Evolutionary conservation across 2,329 filamentous ascomycete species (phyloP).

Genomic region (Xylaria sp.): DNA sequence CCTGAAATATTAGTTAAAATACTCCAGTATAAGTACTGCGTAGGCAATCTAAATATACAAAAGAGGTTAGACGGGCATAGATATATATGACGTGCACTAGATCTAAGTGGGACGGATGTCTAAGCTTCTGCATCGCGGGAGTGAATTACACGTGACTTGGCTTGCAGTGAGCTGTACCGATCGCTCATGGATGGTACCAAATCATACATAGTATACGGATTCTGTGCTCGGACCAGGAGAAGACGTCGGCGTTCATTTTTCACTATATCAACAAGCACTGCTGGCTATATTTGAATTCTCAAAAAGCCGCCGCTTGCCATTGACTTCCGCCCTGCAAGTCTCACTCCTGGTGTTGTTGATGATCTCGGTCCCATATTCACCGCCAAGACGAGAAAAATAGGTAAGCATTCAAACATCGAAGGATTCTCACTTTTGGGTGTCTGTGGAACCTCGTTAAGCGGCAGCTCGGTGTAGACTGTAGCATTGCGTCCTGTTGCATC

Average conservation of each 20-base stretch:
- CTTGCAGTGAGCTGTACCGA: conserved; percentile 7
- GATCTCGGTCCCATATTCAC: conserved; percentile 11
- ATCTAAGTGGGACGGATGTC: not conserved
- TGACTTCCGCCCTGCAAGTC: conserved; percentile 1
- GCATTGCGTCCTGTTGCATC: conserved; percentile 29
- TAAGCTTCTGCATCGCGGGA: not conserved
- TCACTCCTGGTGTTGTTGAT: not conserved
- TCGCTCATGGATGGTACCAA: conserved; percentile 2
- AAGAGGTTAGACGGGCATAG: conserved; percentile 15
- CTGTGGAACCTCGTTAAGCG: conserved; percentile 25
- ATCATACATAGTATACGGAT: not conserved
- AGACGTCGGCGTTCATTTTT: conserved; percentile 5
- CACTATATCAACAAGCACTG: conserved; percentile 11
- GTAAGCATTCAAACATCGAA: conserved; percentile 18
- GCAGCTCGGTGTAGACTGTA: conserved; percentile 26
- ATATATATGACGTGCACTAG: not conserved
- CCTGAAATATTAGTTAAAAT: not conserved
- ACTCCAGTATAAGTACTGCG: too few relatives aligned
- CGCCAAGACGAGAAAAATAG: conserved; percentile 27
- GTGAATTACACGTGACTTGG: conserved; percentile 28
- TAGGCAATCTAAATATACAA: not conserved
- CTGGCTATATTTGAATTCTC: conserved; percentile 4
- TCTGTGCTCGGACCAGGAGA: not conserved
- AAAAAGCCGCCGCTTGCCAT: not conserved
- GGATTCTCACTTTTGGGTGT: conserved; percentile 14